Evolutionary conservation across 2,329 filamentous ascomycete species (phyloP).

Genomic region (Calonectria multiphialidica): DNA sequence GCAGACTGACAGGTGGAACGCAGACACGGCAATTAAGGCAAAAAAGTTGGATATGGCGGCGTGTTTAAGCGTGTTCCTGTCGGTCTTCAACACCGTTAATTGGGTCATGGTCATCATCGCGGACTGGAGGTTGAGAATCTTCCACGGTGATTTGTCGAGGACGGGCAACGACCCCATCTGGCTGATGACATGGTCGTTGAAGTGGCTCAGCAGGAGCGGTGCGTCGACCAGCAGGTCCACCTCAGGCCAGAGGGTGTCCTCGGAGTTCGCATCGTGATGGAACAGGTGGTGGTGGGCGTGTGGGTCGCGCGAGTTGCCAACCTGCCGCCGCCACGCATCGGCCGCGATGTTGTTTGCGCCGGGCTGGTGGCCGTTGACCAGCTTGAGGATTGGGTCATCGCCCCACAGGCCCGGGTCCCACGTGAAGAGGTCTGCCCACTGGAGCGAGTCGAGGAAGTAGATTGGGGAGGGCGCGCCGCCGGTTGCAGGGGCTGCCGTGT

Average conservation of each 20-base stretch:
- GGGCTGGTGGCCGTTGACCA: background rate
- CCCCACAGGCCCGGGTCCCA: conserved; percentile 33
- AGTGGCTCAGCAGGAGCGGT: conserved; percentile 30
- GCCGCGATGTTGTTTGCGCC: background rate
- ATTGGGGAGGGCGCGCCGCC: fast-evolving
- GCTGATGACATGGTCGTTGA: conserved; percentile 38
- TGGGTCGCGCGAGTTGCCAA: conserved; percentile 30
- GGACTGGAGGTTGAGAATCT: conserved; percentile 31
- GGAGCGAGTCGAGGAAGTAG: conserved; percentile 32
- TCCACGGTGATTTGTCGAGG: conserved; percentile 39
- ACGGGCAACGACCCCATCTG: conserved; percentile 39
- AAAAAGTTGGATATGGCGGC: conserved; percentile 34
- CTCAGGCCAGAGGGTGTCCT: conserved; percentile 30
- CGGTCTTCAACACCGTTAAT: conserved; percentile 30
- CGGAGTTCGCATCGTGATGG: background rate
- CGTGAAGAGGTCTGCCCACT: conserved; percentile 38
- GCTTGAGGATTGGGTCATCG: conserved; percentile 4
- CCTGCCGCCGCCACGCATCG: conserved; percentile 4
- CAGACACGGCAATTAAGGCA: conserved; percentile 34
- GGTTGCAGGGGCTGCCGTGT: background rate
- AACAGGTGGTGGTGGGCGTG: conserved; percentile 16
- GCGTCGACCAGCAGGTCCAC: conserved; percentile 35
- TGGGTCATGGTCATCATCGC: conserved; percentile 38
- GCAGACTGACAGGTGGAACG: conserved; percentile 33
- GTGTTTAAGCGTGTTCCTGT: conserved; percentile 32